Evolutionary conservation across 1,284 basidiomycete species (phyloP).

Genomic region (Meira miltonrushii): DNA sequence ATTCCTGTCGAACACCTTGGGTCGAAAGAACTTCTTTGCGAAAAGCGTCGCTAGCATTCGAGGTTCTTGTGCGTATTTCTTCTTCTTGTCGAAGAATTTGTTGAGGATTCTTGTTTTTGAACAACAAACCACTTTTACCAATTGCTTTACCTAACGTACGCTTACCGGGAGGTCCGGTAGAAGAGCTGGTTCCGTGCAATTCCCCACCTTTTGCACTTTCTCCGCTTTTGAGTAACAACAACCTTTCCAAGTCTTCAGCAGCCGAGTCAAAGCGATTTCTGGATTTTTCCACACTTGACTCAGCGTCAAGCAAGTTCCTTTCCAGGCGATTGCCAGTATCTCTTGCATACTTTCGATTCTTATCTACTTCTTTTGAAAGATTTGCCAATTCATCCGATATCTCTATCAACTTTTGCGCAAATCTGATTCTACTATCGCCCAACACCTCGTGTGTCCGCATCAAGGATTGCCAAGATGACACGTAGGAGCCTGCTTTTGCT

Average conservation of each 20-base stretch:
- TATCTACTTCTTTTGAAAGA: slow-evolving; percentile 83
- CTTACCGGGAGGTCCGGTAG: slow-evolving; percentile 59
- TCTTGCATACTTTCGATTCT: slow-evolving; percentile 67
- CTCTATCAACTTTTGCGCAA: slow-evolving; percentile 78
- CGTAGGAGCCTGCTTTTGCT: slow-evolving; percentile 88
- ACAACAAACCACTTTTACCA: slow-evolving; percentile 77
- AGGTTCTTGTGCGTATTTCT: slow-evolving; percentile 79
- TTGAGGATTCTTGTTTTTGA: slow-evolving; percentile 83
- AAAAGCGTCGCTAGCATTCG: slow-evolving; percentile 78
- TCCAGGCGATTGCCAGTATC: slow-evolving; percentile 71
- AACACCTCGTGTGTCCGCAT: slow-evolving; percentile 82
- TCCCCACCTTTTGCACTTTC: slow-evolving; percentile 57
- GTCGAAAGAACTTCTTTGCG: slow-evolving; percentile 85
- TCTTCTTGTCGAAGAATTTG: slow-evolving; percentile 92
- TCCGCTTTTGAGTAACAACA: slow-evolving; percentile 90
- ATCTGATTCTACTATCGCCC: slow-evolving; percentile 79
- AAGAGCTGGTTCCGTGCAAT: slow-evolving; percentile 20
- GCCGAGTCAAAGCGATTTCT: slow-evolving; percentile 71
- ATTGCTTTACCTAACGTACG: slow-evolving; percentile 64
- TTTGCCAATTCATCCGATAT: slow-evolving; percentile 90
- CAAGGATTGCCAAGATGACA: slow-evolving; percentile 76
- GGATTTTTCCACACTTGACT: slow-evolving; percentile 74
- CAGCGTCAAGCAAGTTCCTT: slow-evolving; percentile 80
- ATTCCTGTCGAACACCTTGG: slow-evolving; percentile 86
- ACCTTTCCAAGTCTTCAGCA: slow-evolving; percentile 87